phyloP scores from a whole-genome alignment of 371 early-diverging fungal genomes.

The Circinella umbellata region DNA sequence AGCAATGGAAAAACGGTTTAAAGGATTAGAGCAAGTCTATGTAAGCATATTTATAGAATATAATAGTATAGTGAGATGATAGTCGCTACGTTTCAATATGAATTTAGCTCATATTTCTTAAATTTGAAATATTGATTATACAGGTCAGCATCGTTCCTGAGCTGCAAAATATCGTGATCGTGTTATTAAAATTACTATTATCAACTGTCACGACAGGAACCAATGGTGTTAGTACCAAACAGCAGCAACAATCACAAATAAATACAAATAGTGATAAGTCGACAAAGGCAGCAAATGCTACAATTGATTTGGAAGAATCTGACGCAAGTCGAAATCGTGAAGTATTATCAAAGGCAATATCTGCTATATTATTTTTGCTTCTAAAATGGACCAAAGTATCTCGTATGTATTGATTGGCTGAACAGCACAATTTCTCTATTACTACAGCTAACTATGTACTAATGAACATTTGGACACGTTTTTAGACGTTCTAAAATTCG shows the following conservation, averaged over 20 bases:
- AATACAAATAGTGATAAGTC: not conserved
- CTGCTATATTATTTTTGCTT: slow-evolving; percentile 68
- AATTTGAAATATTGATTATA: not conserved
- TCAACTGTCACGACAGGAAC: slow-evolving; percentile 36
- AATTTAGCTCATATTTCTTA: too few relatives aligned
- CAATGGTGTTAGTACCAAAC: slow-evolving; percentile 10
- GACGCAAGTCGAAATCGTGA: slow-evolving; percentile 71
- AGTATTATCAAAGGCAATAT: slow-evolving; percentile 76
- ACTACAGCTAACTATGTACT: too few relatives aligned
- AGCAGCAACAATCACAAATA: slow-evolving; percentile 9
- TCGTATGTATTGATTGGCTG: slow-evolving; percentile 43
- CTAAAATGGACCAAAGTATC: slow-evolving; percentile 75
- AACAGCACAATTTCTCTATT: too few relatives aligned
- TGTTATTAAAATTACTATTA: slow-evolving; percentile 49
- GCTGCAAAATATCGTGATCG: slow-evolving; percentile 54
- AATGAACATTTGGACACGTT: not conserved
- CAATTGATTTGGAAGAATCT: slow-evolving; percentile 47
- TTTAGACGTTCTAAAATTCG: slow-evolving; percentile 75
- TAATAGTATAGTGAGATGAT: not conserved
- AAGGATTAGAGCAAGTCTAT: slow-evolving; percentile 35
- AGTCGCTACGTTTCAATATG: too few relatives aligned
- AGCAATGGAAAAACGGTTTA: slow-evolving; percentile 9
- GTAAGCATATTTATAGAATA: slow-evolving; percentile 1
- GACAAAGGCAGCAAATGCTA: not conserved
- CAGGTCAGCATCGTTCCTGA: slow-evolving; percentile 49